Percentiles rank a stretch among this genome's conserved stretches.
Evolutionary conservation across 257 asterid species (phyloP).

Genomic region (Nemophila menziesii): DNA sequence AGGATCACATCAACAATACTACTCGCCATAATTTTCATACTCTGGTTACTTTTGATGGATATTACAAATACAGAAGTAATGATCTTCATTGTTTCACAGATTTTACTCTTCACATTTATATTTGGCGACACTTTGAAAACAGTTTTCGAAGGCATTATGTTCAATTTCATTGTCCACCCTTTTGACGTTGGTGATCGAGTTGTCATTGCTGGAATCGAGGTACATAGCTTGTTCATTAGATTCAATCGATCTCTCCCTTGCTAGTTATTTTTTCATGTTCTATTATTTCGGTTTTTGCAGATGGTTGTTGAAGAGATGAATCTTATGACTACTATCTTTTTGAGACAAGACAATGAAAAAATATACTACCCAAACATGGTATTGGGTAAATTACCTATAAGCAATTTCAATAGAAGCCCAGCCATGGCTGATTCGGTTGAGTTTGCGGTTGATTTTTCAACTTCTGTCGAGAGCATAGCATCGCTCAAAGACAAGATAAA

Average conservation of each 20-base stretch:
- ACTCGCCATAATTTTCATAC: slow-evolving; percentile 6
- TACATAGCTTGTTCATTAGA: neutral
- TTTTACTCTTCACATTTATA: slow-evolving; percentile 10
- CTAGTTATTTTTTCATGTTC: neutral
- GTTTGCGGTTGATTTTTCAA: slow-evolving; percentile 55
- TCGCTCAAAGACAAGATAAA: slow-evolving; percentile 41
- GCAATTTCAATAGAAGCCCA: slow-evolving; percentile 45
- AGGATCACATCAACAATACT: slow-evolving; percentile 10
- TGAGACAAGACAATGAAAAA: slow-evolving; percentile 17
- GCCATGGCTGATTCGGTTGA: slow-evolving; percentile 64
- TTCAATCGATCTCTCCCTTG: too few relatives aligned
- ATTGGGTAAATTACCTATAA: slow-evolving; percentile 12
- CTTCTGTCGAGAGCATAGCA: slow-evolving; percentile 47
- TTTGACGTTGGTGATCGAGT: slow-evolving; percentile 25
- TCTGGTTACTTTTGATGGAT: slow-evolving; percentile 17
- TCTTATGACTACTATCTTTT: slow-evolving; percentile 15
- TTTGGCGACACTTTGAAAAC: slow-evolving; percentile 17
- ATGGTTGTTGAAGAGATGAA: slow-evolving; percentile 29
- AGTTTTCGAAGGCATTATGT: slow-evolving; percentile 18
- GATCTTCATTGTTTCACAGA: slow-evolving; percentile 12
- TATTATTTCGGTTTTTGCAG: too few relatives aligned
- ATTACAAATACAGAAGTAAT: slow-evolving; percentile 18
- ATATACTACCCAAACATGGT: slow-evolving; percentile 22
- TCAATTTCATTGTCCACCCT: slow-evolving; percentile 17
- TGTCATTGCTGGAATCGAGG: slow-evolving; percentile 19